These are phyloP conservation scores for Scheffersomyces illinoinensis DNA, from an alignment of 1,139 yeast genomes.

Conservation along the genomic window DNA sequence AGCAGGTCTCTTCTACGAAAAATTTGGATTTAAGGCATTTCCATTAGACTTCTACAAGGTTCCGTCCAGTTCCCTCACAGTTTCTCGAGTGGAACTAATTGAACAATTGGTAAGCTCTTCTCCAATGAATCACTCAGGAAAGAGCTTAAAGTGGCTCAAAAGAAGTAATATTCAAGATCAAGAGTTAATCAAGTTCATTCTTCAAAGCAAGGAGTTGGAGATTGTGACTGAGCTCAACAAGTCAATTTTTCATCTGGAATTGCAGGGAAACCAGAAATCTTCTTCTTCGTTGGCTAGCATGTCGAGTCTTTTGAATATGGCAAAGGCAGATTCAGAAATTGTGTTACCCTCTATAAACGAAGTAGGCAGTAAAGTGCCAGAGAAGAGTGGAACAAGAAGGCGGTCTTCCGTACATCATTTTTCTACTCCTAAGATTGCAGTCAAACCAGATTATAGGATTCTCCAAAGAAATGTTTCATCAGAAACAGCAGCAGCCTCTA, in stretches of 20 bases:
- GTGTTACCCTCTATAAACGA: slow-evolving; percentile 23
- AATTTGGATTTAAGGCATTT: slow-evolving; percentile 40
- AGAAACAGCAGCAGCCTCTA: slow-evolving; percentile 4
- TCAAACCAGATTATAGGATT: slow-evolving; percentile 28
- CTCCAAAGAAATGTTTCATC: slow-evolving; percentile 5
- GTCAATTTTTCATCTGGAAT: slow-evolving; percentile 35
- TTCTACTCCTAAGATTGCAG: slow-evolving; percentile 31
- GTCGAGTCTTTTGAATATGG: slow-evolving; percentile 24
- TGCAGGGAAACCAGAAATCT: slow-evolving; percentile 33
- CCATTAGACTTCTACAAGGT: slow-evolving; percentile 39
- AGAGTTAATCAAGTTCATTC: slow-evolving; percentile 31
- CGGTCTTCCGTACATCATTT: slow-evolving; percentile 27
- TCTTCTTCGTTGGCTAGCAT: slow-evolving; percentile 39
- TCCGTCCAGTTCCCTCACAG: slow-evolving; percentile 25
- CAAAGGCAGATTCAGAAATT: slow-evolving; percentile 22
- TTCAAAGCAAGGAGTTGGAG: slow-evolving; percentile 39
- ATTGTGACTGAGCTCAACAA: slow-evolving; percentile 41
- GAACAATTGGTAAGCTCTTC: slow-evolving; percentile 19
- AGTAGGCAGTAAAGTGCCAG: slow-evolving; percentile 7
- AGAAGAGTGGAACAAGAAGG: slow-evolving; percentile 16
- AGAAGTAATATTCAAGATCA: slow-evolving; percentile 27
- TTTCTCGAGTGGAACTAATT: slow-evolving; percentile 20
- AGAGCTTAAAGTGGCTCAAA: slow-evolving; percentile 29
- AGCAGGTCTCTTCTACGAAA: slow-evolving; percentile 31
- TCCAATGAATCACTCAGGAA: slow-evolving; percentile 21